These are phyloP conservation scores for Psilocybe cyanescens DNA, from an alignment of 768 basidiomycete genomes.

Conservation along the genomic window DNA sequence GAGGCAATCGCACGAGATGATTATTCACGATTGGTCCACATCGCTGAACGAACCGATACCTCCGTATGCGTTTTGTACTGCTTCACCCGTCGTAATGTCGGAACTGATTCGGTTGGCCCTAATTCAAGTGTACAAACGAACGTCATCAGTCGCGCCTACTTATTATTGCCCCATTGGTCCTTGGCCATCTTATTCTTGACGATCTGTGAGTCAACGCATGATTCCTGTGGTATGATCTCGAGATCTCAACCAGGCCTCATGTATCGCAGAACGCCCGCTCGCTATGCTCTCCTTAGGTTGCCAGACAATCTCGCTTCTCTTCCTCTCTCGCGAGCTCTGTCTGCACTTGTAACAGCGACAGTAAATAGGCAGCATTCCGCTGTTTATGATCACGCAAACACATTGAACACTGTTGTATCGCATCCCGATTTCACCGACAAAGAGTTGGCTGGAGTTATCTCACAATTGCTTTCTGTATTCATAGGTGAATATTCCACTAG, in stretches of 20 bases:
- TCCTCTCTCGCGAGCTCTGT: slow-evolving; percentile 51
- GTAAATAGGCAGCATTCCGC: slow-evolving; percentile 58
- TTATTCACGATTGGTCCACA: slow-evolving; percentile 42
- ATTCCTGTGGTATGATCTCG: not conserved
- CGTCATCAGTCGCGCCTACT: slow-evolving; percentile 50
- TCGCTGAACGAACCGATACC: slow-evolving; percentile 58
- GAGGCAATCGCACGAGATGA: slow-evolving; percentile 49
- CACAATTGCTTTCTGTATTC: slow-evolving; percentile 49
- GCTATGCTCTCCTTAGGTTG: slow-evolving; percentile 58
- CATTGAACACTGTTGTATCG: slow-evolving; percentile 42
- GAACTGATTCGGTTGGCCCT: not conserved
- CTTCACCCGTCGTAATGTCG: not conserved
- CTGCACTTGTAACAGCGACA: slow-evolving; percentile 51
- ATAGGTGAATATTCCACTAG: slow-evolving; percentile 43
- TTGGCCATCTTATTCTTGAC: slow-evolving; percentile 67
- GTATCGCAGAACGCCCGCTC: slow-evolving; percentile 56
- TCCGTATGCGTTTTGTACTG: slow-evolving; percentile 39
- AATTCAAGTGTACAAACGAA: slow-evolving; percentile 38
- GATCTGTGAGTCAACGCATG: slow-evolving; percentile 51
- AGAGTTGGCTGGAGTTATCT: slow-evolving; percentile 49
- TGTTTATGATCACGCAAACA: slow-evolving; percentile 53
- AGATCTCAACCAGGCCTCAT: not conserved
- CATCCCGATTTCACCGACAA: slow-evolving; percentile 49
- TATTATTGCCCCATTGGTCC: slow-evolving; percentile 60
- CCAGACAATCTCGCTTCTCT: slow-evolving; percentile 47